Evolutionary conservation across 2,329 filamentous ascomycete genomes (phyloP), one percentile per base, ranked within the genome.

Genomic region (Cordyceps militaris): DNA sequence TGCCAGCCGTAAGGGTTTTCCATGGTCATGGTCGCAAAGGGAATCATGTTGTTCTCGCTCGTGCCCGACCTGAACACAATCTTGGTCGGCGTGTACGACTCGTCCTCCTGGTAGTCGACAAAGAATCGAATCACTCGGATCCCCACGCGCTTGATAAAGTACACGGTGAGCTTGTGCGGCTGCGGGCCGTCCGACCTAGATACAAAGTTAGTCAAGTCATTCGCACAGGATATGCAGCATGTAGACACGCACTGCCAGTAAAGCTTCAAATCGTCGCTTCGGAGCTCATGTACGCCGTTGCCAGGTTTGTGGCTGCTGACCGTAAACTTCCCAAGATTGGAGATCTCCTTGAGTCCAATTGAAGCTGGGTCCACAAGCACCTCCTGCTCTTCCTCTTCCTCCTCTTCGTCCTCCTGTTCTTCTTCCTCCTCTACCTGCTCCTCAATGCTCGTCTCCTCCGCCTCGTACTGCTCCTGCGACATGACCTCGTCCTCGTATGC

Each of bases 11-110:
- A 82, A 0, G 93, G 93, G 59, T 84, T 86, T 62, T 85, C 83
- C 24, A 96, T 85, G 62, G 83, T 81, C 79, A 96, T 87, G 24
- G 85, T 85, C 1, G 86, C 86, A 70, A 96, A 97, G 61, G 94
- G 88, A 56, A 95, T 87, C 10, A 97, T 82, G 67, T 95, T 91
- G 71, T 97, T 94, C 63, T 91, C 88, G 46, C 91, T 91, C 62
- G 91, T 96, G 13, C 94, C 94, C 0, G 92, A 93, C 38, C 88
- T 84, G 68, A 97, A 91, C 48, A 88, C 78, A 66, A 99, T 95
- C 66, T 91, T 89, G 1, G 92, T 97, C 0, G 94, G 94, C 3
- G 94, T 99, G 71, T 99, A 99, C 44, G 89, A 94, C 73, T 99
- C 94, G 71, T 99, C 94, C 56, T 90, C 84, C 61, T 87, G 86